Conservation (phyloP, 2,329 filamentous ascomycete genomes). For the Aspergillus jensenii region DNA sequence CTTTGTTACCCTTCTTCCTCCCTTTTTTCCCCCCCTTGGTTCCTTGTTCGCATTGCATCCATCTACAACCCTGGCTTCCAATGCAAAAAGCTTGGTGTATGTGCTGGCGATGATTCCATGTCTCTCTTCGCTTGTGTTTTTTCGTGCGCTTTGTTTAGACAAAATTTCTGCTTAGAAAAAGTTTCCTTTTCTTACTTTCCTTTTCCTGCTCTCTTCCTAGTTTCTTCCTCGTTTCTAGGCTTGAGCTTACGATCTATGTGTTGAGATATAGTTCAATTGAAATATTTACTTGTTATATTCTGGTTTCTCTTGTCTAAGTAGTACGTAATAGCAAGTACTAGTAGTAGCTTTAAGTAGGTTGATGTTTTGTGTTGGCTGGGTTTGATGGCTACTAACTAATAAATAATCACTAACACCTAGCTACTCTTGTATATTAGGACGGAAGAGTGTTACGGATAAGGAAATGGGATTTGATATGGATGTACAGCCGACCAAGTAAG, state of each 20-base stretch:
- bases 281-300: not conserved
- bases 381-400: no score
- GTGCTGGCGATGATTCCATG: conserved; percentile 19
- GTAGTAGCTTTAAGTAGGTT: no score
- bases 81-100: conserved; percentile 17
- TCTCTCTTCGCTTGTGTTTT: not conserved
- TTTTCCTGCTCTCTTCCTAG: not conserved
- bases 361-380: no score
- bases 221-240: not conserved
- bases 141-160: not conserved
- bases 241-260: not conserved
- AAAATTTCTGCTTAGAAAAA: not conserved
- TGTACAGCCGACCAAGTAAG: no score
- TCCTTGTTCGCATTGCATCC: conserved; percentile 20
- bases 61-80: not conserved
- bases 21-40: not conserved
- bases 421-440: not conserved
- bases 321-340: no score
- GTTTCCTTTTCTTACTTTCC: not conserved
- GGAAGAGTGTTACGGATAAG: not conserved
- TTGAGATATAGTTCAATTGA: not conserved
- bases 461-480: no score
- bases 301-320: not conserved
- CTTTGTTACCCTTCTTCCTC: no score
- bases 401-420: not conserved